A percentile compares a stretch with the other conserved stretches of the same genome.
Conservation (phyloP, 139 green algal genomes). For the Chlorella sorokiniana region DNA sequence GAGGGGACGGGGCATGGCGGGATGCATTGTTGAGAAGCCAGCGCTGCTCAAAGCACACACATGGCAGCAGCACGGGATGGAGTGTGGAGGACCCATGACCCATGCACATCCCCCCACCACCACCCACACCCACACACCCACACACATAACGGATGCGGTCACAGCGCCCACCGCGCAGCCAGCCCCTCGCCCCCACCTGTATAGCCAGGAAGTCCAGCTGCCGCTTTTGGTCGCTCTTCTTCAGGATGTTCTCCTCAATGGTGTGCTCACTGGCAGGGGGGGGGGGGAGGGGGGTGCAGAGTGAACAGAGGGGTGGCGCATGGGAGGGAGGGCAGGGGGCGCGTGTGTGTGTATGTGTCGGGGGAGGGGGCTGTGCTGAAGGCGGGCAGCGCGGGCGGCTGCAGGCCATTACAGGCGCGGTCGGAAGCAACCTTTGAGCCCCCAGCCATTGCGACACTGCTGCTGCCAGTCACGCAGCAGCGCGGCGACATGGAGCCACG, state of each 20-base stretch:
- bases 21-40: too few relatives aligned
- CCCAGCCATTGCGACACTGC: too few relatives aligned
- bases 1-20: too few relatives aligned
- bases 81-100: background rate
- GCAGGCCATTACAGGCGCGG: too few relatives aligned
- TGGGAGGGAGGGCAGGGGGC: background rate
- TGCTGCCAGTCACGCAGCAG: too few relatives aligned
- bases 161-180: too few relatives aligned
- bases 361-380: background rate
- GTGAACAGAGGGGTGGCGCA: background rate
- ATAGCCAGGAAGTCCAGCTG: constrained; percentile 97
- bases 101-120: background rate
- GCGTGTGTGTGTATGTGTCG: too few relatives aligned
- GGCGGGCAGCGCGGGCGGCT: background rate
- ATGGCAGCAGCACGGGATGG: too few relatives aligned
- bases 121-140: background rate
- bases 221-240: constrained; percentile 96
- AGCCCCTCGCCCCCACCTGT: constrained; percentile 53
- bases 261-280: constrained; percentile 65
- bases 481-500: too few relatives aligned
- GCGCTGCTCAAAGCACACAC: too few relatives aligned
- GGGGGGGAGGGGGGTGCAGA: background rate
- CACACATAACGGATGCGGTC: too few relatives aligned
- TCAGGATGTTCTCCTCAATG: constrained; percentile 98
- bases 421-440: background rate